Base-by-base conservation (phyloP, 768 basidiomycete genomes). In the Leccinum boreale region DNA sequence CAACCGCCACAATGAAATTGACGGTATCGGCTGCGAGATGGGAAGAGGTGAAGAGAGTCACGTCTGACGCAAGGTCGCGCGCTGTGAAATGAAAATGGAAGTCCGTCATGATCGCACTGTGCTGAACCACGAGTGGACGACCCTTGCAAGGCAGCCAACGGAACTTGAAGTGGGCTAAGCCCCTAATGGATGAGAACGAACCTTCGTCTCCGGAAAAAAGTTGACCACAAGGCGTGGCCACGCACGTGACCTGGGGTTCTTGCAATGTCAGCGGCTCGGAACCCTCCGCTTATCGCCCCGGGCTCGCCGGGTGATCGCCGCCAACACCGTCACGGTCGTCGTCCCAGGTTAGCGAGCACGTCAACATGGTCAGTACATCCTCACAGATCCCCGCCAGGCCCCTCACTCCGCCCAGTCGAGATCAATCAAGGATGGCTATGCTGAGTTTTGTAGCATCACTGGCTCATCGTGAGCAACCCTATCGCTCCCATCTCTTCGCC, bases 371-470 rank as follows among this genome's bases (percentile, higher is more conserved):
- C 53, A 60, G 69, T 70, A 44, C 11, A n/a, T 11, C 5, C 15
- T 28, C 21, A 19, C 21, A n/a, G 24, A 29, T 50, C 17, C 15
- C 4, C 6, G 31, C 21, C 50, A 28, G 8, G 26, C 1, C 11
- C 5, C n/a, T 61, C 24, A 56, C 51, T 0, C 19, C n/a, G 2
- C n/a, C 33, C 14, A 74, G 72, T 72, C 70, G 8, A 67, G 60
- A 63, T 54, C 62, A 9, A 55, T 52, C 15, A 74, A 67, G 58
- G 85, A 86, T 59, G 74, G 75, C 49, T 73, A 85, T 55, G 74
- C 74, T 1, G 84, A 87, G 61, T 89, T 90, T 70, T 82, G 82
- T 62, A 69, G 71, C 19, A 79, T 89, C 26, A 90, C 89, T n/a
- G 84, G 86, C 56, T 78, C 85, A 56, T 79, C 85, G 88, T 89